phyloP scores from a whole-genome alignment of 164 flowering plant species.

The Sextonia rubra region DNA sequence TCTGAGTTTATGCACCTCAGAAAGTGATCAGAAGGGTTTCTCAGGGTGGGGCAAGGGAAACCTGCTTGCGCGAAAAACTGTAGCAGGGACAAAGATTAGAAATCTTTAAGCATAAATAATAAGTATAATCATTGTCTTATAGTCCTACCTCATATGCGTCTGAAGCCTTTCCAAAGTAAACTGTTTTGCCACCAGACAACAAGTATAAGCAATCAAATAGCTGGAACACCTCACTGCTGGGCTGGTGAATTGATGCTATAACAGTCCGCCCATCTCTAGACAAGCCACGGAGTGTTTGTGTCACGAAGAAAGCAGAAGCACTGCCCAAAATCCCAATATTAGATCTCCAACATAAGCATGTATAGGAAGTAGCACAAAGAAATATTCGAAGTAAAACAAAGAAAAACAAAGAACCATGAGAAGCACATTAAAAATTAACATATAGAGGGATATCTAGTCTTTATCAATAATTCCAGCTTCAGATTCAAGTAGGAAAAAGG shows the following conservation, averaged over 20 bases:
- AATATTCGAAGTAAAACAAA: background rate
- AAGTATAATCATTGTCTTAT: background rate
- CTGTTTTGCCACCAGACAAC: conserved; percentile 87
- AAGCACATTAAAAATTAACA: background rate
- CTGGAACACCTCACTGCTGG: conserved; percentile 96
- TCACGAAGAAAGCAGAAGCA: conserved; percentile 95
- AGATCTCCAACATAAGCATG: background rate
- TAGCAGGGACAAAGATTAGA: conserved; percentile 5
- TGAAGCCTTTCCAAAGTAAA: conserved; percentile 85
- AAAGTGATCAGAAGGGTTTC: conserved; percentile 97
- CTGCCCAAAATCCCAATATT: conserved; percentile 29
- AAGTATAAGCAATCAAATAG: conserved; percentile 78
- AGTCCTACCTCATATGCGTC: conserved; percentile 77
- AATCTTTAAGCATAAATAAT: background rate
- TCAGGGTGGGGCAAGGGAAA: conserved; percentile 89
- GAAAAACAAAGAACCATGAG: background rate
- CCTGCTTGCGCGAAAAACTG: conserved; percentile 98
- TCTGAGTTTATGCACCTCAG: conserved; percentile 87
- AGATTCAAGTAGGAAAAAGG: background rate
- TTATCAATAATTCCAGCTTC: background rate
- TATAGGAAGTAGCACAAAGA: background rate
- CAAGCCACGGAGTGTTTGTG: conserved; percentile 74
- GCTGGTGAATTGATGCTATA: conserved; percentile 94
- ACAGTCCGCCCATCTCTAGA: conserved; percentile 92
- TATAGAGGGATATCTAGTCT: background rate